Conservation (phyloP, 2,329 filamentous ascomycete genomes). For the Nemania sp. region DNA sequence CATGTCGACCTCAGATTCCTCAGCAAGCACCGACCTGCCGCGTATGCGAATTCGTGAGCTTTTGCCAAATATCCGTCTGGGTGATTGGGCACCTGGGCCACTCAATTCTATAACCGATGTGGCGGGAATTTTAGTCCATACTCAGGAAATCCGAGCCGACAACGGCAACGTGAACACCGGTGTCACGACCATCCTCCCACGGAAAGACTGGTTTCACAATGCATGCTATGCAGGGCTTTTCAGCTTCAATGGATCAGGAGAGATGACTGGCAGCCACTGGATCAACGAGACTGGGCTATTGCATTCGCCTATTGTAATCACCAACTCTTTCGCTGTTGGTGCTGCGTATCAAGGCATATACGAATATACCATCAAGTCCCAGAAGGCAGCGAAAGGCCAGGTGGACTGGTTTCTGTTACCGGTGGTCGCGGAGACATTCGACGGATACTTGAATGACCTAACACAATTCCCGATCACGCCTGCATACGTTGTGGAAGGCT, state of each 20-base stretch:
- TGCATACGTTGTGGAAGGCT: slow-evolving; percentile 56
- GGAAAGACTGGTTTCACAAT: slow-evolving; percentile 48
- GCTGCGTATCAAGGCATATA: slow-evolving; percentile 62
- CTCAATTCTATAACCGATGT: slow-evolving; percentile 58
- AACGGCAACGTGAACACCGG: slow-evolving; percentile 50
- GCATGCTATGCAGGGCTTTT: slow-evolving; percentile 57
- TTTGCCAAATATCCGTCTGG: slow-evolving; percentile 49
- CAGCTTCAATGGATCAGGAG: slow-evolving; percentile 66
- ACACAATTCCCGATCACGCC: slow-evolving; percentile 57
- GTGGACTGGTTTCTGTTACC: slow-evolving; percentile 60
- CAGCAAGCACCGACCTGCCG: slow-evolving; percentile 7
- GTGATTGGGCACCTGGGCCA: slow-evolving; percentile 47
- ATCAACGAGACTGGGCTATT: slow-evolving; percentile 64
- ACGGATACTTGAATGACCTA: slow-evolving; percentile 63
- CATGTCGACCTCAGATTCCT: slow-evolving; percentile 19
- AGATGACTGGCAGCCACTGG: slow-evolving; percentile 64
- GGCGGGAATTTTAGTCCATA: slow-evolving; percentile 51
- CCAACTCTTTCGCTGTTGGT: slow-evolving; percentile 61
- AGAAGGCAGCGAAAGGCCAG: slow-evolving; percentile 46
- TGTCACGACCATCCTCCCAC: slow-evolving; percentile 53
- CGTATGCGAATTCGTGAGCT: slow-evolving; percentile 48
- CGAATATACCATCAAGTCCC: slow-evolving; percentile 55
- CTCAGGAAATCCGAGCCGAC: slow-evolving; percentile 45
- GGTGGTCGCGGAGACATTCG: slow-evolving; percentile 65
- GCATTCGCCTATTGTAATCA: slow-evolving; percentile 62